Evolutionary conservation across 2,329 filamentous ascomycete species (phyloP), one percentile per base, ranked within the genome.

Genomic region (Fonsecaea erecta): DNA sequence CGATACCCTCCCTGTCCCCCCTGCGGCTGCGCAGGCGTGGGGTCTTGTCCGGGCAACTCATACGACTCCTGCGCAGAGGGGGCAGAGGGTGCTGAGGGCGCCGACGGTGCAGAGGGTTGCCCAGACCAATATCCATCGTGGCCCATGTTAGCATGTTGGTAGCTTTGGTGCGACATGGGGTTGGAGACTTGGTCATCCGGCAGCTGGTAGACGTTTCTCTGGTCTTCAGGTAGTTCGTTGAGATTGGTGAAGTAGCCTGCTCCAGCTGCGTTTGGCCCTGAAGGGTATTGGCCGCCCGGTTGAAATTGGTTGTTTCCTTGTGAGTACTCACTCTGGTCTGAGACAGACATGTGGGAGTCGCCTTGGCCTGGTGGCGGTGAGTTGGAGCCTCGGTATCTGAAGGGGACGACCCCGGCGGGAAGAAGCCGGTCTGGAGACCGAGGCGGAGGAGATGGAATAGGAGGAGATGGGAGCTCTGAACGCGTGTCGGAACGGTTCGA

Each of bases 301-400:
- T 59, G 60, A 21, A 32, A 54, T 30, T 48, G 24, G 21, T 30
- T 40, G 18, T 65, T 56, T 7, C 51, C 57, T 52, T 65, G 53
- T 8, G 64, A 67, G 52, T 68, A 68, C n/a, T 70, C 68, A 40
- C 68, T 68, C 48, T 67, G 59, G 34, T 68, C 68, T 11, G 68
- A 68, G 26, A 68, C 62, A 21, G 68, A 70, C 56, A 63, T 56
- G 48, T 63, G 46, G 12, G 64, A 65, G 9, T 61, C 55, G 14
- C 48, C 60, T 35, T 65, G 62, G n/a, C 48, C 30, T 24, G 63
- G 60, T 11, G 60, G 62, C 7, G 63, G 65, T 8, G 62, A 64
- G 8, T 26, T 57, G 8, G 65, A 66, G 21, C 57, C 52, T 63
- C 57, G 63, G 9, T 55, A 62, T 30, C 64, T 34, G 12, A 62